Evolutionary conservation across 306 rosid species (phyloP), one percentile per base, ranked within the genome.

Genomic region (Rubus parviflorus): DNA sequence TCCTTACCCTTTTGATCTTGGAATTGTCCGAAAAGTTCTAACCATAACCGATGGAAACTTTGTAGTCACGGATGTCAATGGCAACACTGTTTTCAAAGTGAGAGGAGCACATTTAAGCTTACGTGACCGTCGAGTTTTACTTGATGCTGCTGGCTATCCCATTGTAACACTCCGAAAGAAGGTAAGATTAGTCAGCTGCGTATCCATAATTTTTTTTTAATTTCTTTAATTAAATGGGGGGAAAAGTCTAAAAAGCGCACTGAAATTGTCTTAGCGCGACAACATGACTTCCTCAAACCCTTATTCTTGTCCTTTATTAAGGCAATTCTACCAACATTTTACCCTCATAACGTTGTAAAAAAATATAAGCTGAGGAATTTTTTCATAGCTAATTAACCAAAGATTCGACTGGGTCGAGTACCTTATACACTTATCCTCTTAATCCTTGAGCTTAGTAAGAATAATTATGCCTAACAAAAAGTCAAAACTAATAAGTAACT

Each of bases 141-240:
- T 82, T 14, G 96, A 91, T 41, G 70, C 86, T 48, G 74, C 82
- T 14, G 87, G 87, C 35, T 22, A 80, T 8, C 87, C 88, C 64
- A 25, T 89, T 58, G 64, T 71, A 53, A 82, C 88, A 51, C 75
- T 87, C 0, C 84, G 74, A 38, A 40, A 76, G 40, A 85, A 87
- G 88, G 89, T 89, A 73, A 1, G 20, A 7, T 35, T 0, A 23
- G 10, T 23, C 65, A 11, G 19, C 17, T 12, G 8, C 7, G 40
- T 14, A 7, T 69, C 3, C 74, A 72, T 51, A 1, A 35, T 67
- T n/a, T 48, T 10, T 17, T 16, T 43, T 8, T 1, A 30, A 2
- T 30, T 30, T 2, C 2, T 30, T 30, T 1, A 30, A 30, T 30
- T 30, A 30, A 30, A 30, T 30, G 35, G 35, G 35, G 35, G 35